A percentile compares a stretch with the other conserved stretches of the same genome.
phyloP scores from a whole-genome alignment of 202 grass and related monocot genomes.

The Musa balbisiana region DNA sequence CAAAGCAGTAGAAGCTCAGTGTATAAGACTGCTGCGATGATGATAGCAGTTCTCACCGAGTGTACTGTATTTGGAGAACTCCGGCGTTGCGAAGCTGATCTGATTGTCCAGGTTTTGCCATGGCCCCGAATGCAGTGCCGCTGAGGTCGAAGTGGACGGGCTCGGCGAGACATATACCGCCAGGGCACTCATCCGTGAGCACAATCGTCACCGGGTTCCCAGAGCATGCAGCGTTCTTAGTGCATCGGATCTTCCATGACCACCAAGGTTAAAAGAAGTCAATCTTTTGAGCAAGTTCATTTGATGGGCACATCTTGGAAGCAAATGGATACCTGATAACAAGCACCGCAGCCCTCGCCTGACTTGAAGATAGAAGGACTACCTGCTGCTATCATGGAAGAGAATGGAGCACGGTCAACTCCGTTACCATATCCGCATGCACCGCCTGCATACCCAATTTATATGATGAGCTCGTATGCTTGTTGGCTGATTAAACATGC shows the following conservation, averaged over 20 bases:
- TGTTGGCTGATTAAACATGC: background rate
- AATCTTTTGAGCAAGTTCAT: slow-evolving; percentile 22
- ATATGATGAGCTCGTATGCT: background rate
- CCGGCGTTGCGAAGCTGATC: slow-evolving; percentile 53
- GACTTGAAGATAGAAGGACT: slow-evolving; percentile 54
- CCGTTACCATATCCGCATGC: slow-evolving; percentile 65
- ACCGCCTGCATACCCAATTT: slow-evolving; percentile 36
- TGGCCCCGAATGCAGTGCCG: slow-evolving; percentile 54
- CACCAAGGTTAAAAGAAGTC: no score
- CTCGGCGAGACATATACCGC: slow-evolving; percentile 29
- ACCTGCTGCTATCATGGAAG: slow-evolving; percentile 72
- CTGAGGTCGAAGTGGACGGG: slow-evolving; percentile 48
- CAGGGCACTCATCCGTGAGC: slow-evolving; percentile 58
- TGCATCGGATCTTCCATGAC: slow-evolving; percentile 21
- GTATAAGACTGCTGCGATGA: no score
- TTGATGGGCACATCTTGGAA: background rate
- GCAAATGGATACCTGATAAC: slow-evolving; percentile 50
- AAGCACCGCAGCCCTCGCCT: slow-evolving; percentile 70
- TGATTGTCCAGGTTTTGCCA: slow-evolving; percentile 39
- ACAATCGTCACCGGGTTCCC: slow-evolving; percentile 41
- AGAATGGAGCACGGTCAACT: slow-evolving; percentile 50
- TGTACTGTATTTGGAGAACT: slow-evolving; percentile 45
- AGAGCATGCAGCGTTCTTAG: slow-evolving; percentile 39
- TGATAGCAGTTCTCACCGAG: slow-evolving; percentile 22
- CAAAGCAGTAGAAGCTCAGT: no score